Percentiles rank a stretch among this genome's conserved stretches.
Conservation (phyloP, 192 early-diverging fungal species). For the Entomortierella lignicola region DNA sequence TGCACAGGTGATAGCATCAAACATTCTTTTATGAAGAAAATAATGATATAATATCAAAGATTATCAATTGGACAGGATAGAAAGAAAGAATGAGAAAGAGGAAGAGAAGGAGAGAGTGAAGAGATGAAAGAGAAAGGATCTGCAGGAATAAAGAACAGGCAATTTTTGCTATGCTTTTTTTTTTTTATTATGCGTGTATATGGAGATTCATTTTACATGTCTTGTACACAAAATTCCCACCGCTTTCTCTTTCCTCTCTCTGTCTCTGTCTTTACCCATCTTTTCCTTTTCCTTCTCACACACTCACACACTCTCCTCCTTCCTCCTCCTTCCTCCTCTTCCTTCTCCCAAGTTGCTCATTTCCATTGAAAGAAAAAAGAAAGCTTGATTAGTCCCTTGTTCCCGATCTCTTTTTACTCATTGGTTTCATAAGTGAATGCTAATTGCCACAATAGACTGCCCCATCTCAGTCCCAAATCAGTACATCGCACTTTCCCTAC, state of each 20-base stretch:
- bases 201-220: not conserved
- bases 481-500: not conserved
- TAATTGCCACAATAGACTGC: not conserved
- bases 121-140: not conserved
- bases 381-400: not conserved
- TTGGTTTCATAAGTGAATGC: slow-evolving; percentile 4
- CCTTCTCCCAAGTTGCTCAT: not conserved
- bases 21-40: too few species aligned
- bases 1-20: too few species aligned
- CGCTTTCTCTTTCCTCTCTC: not conserved
- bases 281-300: slow-evolving; percentile 1
- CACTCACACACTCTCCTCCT: not conserved
- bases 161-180: not conserved
- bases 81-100: not conserved
- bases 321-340: not conserved
- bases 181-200: not conserved
- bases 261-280: not conserved
- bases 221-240: not conserved
- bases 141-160: not conserved
- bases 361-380: not conserved
- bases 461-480: not conserved
- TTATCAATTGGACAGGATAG: too few species aligned
- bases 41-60: too few species aligned
- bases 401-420: not conserved
- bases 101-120: not conserved